phyloP scores from a whole-genome alignment of 2,329 filamentous ascomycete species.

The Penicillium sp. region DNA sequence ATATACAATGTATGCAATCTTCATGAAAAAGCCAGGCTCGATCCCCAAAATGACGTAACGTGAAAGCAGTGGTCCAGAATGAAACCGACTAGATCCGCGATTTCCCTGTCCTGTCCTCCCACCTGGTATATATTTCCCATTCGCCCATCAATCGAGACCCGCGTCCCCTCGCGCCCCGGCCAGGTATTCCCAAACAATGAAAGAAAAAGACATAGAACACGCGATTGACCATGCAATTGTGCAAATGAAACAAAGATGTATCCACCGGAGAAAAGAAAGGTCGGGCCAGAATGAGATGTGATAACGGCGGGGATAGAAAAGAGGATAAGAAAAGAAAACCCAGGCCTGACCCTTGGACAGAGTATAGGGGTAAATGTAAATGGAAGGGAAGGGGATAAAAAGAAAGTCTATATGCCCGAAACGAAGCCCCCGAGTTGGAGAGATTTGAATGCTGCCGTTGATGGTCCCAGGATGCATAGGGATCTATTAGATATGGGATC shows the following conservation, averaged over 20 bases:
- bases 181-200: not conserved
- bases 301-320: not conserved
- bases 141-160: slow-evolving; percentile 1
- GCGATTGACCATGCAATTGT: slow-evolving; percentile 1
- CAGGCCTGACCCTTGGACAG: not conserved
- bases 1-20: slow-evolving; percentile 15
- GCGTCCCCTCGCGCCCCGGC: not conserved
- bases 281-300: not conserved
- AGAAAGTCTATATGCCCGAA: slow-evolving; percentile 19
- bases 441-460: not conserved
- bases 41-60: slow-evolving; percentile 8
- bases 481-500: too few relatives aligned
- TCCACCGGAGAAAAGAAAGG: not conserved
- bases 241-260: not conserved
- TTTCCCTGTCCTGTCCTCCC: not conserved
- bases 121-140: not conserved
- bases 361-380: not conserved
- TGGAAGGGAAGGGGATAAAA: not conserved
- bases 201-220: not conserved
- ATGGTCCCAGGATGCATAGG: not conserved
- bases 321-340: not conserved
- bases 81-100: not conserved
- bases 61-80: not conserved
- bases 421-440: slow-evolving; percentile 1
- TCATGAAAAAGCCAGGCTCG: slow-evolving; percentile 2